Conservation (phyloP, 106 monocot genomes). For the Alisma plantagoaquatica region DNA sequence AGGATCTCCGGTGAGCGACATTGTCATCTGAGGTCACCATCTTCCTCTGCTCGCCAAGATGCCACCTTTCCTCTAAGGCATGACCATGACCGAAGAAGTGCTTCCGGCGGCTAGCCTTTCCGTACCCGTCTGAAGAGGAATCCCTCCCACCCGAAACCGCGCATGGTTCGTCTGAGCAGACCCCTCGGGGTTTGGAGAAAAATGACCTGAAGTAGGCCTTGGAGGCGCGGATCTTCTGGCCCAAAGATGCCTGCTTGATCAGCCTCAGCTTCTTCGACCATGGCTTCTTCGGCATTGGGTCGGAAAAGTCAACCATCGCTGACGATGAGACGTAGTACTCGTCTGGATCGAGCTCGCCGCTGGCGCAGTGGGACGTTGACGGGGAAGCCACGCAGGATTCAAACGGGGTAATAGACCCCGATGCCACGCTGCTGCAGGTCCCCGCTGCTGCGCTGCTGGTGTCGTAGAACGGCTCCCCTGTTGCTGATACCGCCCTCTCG, state of each 20-base stretch:
- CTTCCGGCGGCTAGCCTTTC: too few species aligned
- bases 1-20: slow-evolving; percentile 38
- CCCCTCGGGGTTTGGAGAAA: slow-evolving; percentile 38
- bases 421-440: too few species aligned
- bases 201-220: slow-evolving; percentile 63
- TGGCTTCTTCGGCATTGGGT: slow-evolving; percentile 34
- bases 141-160: slow-evolving; percentile 3
- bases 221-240: slow-evolving; percentile 55
- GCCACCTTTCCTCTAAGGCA: slow-evolving; percentile 11
- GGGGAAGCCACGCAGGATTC: slow-evolving; percentile 64
- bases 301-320: too few species aligned
- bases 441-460: too few species aligned
- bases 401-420: slow-evolving; percentile 37
- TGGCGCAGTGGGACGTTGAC: slow-evolving; percentile 44
- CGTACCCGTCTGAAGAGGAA: too few species aligned
- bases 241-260: slow-evolving; percentile 31
- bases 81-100: too few species aligned
- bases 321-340: slow-evolving; percentile 17
- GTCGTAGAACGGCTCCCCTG: too few species aligned
- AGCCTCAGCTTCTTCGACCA: slow-evolving; percentile 63
- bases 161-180: slow-evolving; percentile 22
- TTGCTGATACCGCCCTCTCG: too few species aligned
- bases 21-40: slow-evolving; percentile 12
- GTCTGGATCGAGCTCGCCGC: slow-evolving; percentile 42
- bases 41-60: slow-evolving; percentile 10